These are phyloP conservation scores for Sclerospora graminicola DNA, from an alignment of 352 stramenopile species.

Conservation along the genomic window DNA sequence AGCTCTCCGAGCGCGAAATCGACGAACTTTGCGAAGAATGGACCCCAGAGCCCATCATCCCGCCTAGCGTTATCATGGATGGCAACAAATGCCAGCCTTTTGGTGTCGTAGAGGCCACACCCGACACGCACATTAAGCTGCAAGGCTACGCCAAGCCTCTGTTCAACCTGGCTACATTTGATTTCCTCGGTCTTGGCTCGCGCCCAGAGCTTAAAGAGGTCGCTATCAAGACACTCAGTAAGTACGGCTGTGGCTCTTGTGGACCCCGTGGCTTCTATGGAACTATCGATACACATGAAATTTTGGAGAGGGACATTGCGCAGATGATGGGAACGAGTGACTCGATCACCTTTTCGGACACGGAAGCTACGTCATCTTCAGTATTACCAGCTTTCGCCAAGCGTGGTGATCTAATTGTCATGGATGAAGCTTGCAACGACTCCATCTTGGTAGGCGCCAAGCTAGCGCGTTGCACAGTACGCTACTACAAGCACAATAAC, in stretches of 20 bases:
- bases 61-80: constrained; percentile 25
- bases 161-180: constrained; percentile 94
- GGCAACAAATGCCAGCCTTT: constrained; percentile 32
- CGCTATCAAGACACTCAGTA: constrained; percentile 83
- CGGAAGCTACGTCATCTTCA: constrained; percentile 88
- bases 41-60: constrained; percentile 82
- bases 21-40: constrained; percentile 88
- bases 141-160: constrained; percentile 54
- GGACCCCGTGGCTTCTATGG: constrained; percentile 98
- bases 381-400: constrained; percentile 96
- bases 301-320: constrained; percentile 88
- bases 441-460: constrained; percentile 89
- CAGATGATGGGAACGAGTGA: constrained; percentile 89
- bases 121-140: constrained; percentile 76
- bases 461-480: constrained; percentile 88
- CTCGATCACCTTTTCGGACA: constrained; percentile 96
- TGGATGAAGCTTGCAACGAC: constrained; percentile 95
- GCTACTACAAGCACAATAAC: constrained; percentile 98
- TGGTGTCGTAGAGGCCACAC: constrained; percentile 70
- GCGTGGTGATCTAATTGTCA: constrained; percentile 93
- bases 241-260: constrained; percentile 96
- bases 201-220: constrained; percentile 83
- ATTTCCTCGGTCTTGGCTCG: constrained; percentile 92
- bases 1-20: constrained; percentile 82
- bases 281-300: constrained; percentile 89